Conservation (phyloP, 768 basidiomycete genomes). For the Kwoniella europaea region DNA sequence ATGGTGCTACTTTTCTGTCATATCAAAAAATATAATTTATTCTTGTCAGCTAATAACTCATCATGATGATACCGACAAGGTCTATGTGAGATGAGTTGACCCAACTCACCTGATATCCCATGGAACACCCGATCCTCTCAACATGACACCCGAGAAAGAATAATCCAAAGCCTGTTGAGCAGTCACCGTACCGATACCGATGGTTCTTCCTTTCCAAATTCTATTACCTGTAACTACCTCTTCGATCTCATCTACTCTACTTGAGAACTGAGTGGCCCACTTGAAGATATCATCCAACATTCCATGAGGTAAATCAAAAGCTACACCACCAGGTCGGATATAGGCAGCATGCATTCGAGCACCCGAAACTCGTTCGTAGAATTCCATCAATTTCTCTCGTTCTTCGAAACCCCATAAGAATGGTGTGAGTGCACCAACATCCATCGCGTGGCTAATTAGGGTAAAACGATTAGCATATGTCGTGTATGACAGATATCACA, state of each 20-base stretch:
- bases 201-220: conserved; percentile 95
- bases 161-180: conserved; percentile 91
- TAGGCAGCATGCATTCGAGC: conserved; percentile 98
- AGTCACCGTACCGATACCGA: conserved; percentile 86
- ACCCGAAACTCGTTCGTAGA: conserved; percentile 98
- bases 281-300: conserved; percentile 97
- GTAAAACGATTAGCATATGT: not conserved
- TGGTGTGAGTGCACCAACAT: conserved; percentile 96
- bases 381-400: conserved; percentile 99
- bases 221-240: conserved; percentile 97
- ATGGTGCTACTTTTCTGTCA: conserved; percentile 76
- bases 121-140: conserved; percentile 86
- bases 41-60: too few relatives aligned
- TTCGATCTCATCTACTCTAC: conserved; percentile 93
- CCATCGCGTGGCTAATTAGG: conserved; percentile 50
- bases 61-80: not conserved
- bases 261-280: conserved; percentile 93
- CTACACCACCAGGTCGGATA: conserved; percentile 95
- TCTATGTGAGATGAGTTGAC: not conserved
- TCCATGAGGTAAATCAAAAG: conserved; percentile 97
- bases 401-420: conserved; percentile 99
- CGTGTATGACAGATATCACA: not conserved
- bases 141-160: conserved; percentile 95
- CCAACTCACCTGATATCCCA: conserved; percentile 78
- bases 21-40: not conserved